Percentiles rank a stretch among this genome's conserved stretches.
phyloP scores from a whole-genome alignment of 1,139 yeast species.

The Saccharomyces pastorianus region DNA sequence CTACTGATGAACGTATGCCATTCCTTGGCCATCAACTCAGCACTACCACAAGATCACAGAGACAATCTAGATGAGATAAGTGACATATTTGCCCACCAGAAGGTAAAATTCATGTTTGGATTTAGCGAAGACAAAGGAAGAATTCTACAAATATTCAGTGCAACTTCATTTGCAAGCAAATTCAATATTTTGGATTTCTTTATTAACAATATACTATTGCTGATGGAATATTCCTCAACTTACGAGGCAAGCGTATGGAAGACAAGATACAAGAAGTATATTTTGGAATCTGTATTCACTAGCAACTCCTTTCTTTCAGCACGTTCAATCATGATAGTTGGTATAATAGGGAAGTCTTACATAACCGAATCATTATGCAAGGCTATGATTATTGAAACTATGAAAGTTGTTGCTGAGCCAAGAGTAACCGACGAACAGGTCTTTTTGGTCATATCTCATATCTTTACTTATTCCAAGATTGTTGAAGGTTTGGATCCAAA shows the following conservation, averaged over 20 bases:
- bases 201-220: slow-evolving; percentile 51
- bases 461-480: slow-evolving; percentile 49
- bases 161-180: slow-evolving; percentile 44
- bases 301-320: slow-evolving; percentile 57
- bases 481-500: slow-evolving; percentile 52
- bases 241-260: slow-evolving; percentile 51
- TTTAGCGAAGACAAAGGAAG: slow-evolving; percentile 55
- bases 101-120: slow-evolving; percentile 72
- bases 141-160: slow-evolving; percentile 32
- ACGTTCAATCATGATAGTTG: slow-evolving; percentile 64
- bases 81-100: slow-evolving; percentile 56
- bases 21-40: slow-evolving; percentile 56
- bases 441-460: slow-evolving; percentile 33
- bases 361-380: slow-evolving; percentile 52
- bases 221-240: slow-evolving; percentile 48
- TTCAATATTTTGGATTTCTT: slow-evolving; percentile 54
- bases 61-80: slow-evolving; percentile 45
- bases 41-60: slow-evolving; percentile 40
- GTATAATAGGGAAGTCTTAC: slow-evolving; percentile 59
- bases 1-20: slow-evolving; percentile 64
- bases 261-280: slow-evolving; percentile 61
- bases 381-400: slow-evolving; percentile 26
- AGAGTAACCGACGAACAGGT: slow-evolving; percentile 28
- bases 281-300: slow-evolving; percentile 58
- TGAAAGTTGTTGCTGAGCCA: slow-evolving; percentile 35